Percentiles rank a stretch among this genome's conserved stretches.
phyloP scores from a whole-genome alignment of 2,329 filamentous ascomycete genomes.

The Aspergillus sp. region DNA sequence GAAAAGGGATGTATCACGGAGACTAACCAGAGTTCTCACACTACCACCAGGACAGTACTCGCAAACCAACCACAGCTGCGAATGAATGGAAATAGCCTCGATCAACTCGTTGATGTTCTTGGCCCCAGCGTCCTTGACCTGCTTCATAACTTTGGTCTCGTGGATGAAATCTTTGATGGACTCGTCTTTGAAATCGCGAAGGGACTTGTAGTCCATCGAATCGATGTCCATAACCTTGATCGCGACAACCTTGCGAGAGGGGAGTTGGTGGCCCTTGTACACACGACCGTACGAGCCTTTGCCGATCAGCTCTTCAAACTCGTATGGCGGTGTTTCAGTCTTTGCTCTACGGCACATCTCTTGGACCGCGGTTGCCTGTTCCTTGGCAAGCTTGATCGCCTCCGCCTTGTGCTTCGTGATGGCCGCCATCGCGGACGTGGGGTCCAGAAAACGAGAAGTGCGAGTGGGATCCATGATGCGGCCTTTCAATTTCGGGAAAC shows the following conservation, averaged over 20 bases:
- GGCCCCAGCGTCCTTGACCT: conserved; percentile 60
- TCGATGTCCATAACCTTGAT: conserved; percentile 53
- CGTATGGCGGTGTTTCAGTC: conserved; percentile 44
- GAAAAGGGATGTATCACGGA: not conserved
- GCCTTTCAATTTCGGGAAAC: not conserved
- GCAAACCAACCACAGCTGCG: conserved; percentile 64
- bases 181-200: conserved; percentile 47
- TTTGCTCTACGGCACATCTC: conserved; percentile 48
- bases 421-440: conserved; percentile 42
- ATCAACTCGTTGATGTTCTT: conserved; percentile 64
- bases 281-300: conserved; percentile 52
- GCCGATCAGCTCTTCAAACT: conserved; percentile 51
- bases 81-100: conserved; percentile 62
- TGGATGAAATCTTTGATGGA: conserved; percentile 57
- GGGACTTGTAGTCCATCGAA: conserved; percentile 46
- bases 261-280: conserved; percentile 46
- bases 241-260: conserved; percentile 44
- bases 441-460: conserved; percentile 36
- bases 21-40: conserved; percentile 61
- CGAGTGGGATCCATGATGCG: conserved; percentile 21
- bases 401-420: conserved; percentile 50
- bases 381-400: conserved; percentile 45
- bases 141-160: conserved; percentile 61
- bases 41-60: conserved; percentile 67
- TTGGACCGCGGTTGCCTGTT: conserved; percentile 44